Conservation (phyloP, 2,329 filamentous ascomycete species). For the Fusarium ambrosium region DNA sequence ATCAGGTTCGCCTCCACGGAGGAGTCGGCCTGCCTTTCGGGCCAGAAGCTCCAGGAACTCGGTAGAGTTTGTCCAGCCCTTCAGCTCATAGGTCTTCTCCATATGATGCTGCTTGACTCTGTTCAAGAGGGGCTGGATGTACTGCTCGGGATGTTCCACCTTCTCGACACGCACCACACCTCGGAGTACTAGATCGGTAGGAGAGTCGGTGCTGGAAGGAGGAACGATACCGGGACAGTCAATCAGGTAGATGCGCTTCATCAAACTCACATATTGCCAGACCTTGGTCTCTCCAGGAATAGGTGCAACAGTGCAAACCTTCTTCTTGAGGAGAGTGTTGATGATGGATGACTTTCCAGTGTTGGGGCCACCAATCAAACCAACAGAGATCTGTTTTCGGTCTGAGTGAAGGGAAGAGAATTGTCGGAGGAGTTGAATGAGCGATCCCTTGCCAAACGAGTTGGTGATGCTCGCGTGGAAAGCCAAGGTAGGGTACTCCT, state of each 20-base stretch:
- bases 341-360: slow-evolving; percentile 97
- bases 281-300: slow-evolving; percentile 98
- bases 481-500: slow-evolving; percentile 92
- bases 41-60: slow-evolving; percentile 91
- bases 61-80: slow-evolving; percentile 80
- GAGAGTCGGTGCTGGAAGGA: slow-evolving; percentile 84
- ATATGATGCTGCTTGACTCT: slow-evolving; percentile 89
- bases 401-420: slow-evolving; percentile 92
- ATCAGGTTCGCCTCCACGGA: slow-evolving; percentile 95
- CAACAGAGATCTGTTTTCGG: slow-evolving; percentile 94
- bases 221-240: slow-evolving; percentile 98
- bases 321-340: slow-evolving; percentile 94
- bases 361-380: slow-evolving; percentile 84
- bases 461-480: slow-evolving; percentile 97
- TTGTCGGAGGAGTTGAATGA: slow-evolving; percentile 92
- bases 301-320: slow-evolving; percentile 92
- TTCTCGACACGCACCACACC: slow-evolving; percentile 96
- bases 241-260: slow-evolving; percentile 91
- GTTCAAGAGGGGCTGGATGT: slow-evolving; percentile 85
- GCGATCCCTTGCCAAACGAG: slow-evolving; percentile 93
- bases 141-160: slow-evolving; percentile 95
- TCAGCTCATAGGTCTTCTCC: slow-evolving; percentile 92
- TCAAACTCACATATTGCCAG: slow-evolving; percentile 97
- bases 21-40: slow-evolving; percentile 85
- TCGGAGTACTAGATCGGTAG: slow-evolving; percentile 88